Base-by-base conservation (phyloP, 345 rosid genomes). In the Acer yangbiense region DNA sequence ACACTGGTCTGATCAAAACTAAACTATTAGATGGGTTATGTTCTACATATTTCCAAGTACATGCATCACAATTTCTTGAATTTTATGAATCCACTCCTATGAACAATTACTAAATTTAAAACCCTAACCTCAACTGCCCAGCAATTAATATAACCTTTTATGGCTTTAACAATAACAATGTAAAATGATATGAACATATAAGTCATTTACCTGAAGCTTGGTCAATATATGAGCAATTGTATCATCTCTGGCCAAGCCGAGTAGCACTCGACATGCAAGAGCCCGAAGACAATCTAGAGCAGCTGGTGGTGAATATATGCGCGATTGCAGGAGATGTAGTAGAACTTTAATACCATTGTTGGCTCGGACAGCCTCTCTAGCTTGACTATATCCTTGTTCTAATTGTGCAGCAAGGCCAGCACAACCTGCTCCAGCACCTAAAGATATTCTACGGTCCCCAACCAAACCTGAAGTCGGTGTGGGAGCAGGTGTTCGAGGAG, bases 371-470 rank as follows among this genome's bases (percentile, higher is more conserved):
- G 88, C 93, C 74, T 94, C 99, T 78, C 99, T 93, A 62, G 99
- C 99, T 82, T 85, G 94, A 79, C 98, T 87, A 88, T 96, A 96
- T 69, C 91, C 97, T 82, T 92, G 97, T 83, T 96, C 99, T 88
- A 96, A 87, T 82, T 94, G 95, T 39, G 99, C 95, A 79, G 99
- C 98, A 83, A 96, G 97, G 71, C 99, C 99, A 67, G 99, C 97
- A 78, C 88, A 91, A 79, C 99, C 99, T n/a, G 99, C 90, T 76
- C 97, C 99, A 71, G 91, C 90, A 82, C 99, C 98, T 80, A 96
- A 84, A 80, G 90, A 94, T 86, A 96, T 96, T 80, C 98, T 91
- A 52, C 97, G 85, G 83, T 94, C 98, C 73, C 99, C 99, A 76
- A 96, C 99, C 86, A 96, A 87, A 77, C 99, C 94, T 61, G 98